Base-by-base conservation (phyloP, 768 basidiomycete species). In the Amanita thiersii region DNA sequence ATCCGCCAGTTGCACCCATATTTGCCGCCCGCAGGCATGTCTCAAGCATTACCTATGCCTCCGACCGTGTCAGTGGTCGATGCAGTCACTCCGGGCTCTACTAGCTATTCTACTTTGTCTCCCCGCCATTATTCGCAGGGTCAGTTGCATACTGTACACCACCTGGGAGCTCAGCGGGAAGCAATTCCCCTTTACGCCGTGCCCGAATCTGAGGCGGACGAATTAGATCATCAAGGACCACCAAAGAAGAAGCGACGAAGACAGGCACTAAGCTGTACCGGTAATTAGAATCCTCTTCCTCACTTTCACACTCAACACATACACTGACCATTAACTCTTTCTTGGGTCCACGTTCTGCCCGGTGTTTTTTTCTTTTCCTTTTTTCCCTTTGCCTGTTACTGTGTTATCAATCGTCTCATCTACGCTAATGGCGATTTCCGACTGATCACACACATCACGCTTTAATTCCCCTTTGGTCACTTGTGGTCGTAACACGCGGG, bases 201-300 rank as follows among this genome's bases (percentile, higher is more conserved):
- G 15, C 61, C 61, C 19, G 79, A 80, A 14, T 78, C 79, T 23
- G 81, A 82, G 37, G 61, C 54, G 9, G 81, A 84, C 31, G 74
- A 70, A 17, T 64, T 69, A 31, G 59, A 66, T 7, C 71, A 70
- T 33, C 72, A 69, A 37, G 70, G 70, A 30, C 84, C 78, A 11
- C 78, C 78, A 11, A 88, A 87, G 70, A 87, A 87, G 74, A 89
- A 86, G 61, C 68, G 86, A 39, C 70, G 86, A 39, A 66, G 86
- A 33, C 86, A 89, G 56, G 86, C 86, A 28, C 62, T 89, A 50
- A 89, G 86, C 55, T 89, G 86, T 60, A 89, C 86, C 40, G 86
- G 86, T 86, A 57, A 64, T 72, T 63, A 50, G 14, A 35, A 8
- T 15, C 6, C 33, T 17, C 19, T 35, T 35, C 7, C 19, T 15